Conservation (phyloP, 176 grass and related monocot species). For the Miscanthus lutarioriparius region DNA sequence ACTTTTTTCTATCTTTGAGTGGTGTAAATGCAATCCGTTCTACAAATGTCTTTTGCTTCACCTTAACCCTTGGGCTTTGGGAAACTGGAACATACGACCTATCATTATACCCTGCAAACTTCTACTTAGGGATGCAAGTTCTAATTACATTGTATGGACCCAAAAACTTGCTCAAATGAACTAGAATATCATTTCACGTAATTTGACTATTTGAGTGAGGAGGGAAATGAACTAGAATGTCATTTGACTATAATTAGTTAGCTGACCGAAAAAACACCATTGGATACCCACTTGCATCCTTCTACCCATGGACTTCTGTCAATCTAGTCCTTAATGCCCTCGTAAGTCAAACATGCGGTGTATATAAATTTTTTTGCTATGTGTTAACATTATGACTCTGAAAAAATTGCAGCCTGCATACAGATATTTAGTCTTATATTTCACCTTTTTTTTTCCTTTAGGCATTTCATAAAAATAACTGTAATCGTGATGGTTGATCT, state of each 20-base stretch:
- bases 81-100: background rate
- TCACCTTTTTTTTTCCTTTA: background rate
- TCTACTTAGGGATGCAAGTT: background rate
- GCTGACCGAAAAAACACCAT: too few relatives aligned
- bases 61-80: background rate
- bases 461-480: background rate
- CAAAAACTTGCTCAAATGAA: too few relatives aligned
- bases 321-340: background rate
- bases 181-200: too few relatives aligned
- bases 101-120: background rate
- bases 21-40: background rate
- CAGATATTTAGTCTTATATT: constrained; percentile 1
- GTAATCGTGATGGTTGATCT: background rate
- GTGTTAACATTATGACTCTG: background rate
- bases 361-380: background rate
- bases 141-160: too few relatives aligned
- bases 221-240: too few relatives aligned
- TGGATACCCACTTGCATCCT: too few relatives aligned
- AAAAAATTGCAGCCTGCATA: background rate
- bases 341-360: background rate
- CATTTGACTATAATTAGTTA: too few relatives aligned
- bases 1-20: background rate
- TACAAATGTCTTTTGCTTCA: background rate
- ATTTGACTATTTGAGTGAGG: too few relatives aligned
- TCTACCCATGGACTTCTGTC: background rate